Base-by-base conservation (phyloP, 1,139 yeast species). In the Blastobotrys arbuscula region DNA sequence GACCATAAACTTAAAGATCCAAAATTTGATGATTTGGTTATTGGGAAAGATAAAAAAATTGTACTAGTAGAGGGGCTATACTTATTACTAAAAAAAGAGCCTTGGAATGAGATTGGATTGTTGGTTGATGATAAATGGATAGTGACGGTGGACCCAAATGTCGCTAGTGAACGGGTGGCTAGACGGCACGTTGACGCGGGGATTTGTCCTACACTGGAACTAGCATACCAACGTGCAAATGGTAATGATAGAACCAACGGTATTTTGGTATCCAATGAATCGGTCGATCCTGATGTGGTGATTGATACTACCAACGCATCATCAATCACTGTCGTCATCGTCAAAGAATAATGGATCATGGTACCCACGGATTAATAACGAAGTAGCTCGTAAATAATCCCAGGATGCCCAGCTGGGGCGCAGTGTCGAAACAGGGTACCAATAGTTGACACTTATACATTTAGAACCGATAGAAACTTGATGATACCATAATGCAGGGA, bases 191-290 rank as follows among this genome's bases (percentile, higher is more conserved):
- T 88, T 16, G 68, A 67, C 12, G 77, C 90, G 6, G 96, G 96
- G 0, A 74, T 90, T 19, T 83, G 78, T 0, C 51, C 62, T 0
- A 69, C 71, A 2, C 58, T 76, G n/a, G 75, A 78, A 49, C 81
- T 76, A 45, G 97, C 95, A 0, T 66, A 68, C 15, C 71, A 67
- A 12, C 71, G 90, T 40, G 90, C 82, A 12, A 81, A 79, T 50
- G 67, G 71, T 7, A 89, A 85, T 61, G 97, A 90, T 64, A 63
- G 77, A 42, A 68, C 76, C 5, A 90, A 90, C 63, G 95, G 90
- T 0, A 60, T 66, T 39, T 73, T 77, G 50, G 77, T 88, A 7
- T 59, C 73, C 44, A 61, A 57, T 2, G 63, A 80, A 51, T 74
- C 82, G 37, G 57, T 63, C 35, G 54, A 64, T 34, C 63, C 72